phyloP scores from a whole-genome alignment of 768 basidiomycete genomes.

The Lyophyllum semitale region DNA sequence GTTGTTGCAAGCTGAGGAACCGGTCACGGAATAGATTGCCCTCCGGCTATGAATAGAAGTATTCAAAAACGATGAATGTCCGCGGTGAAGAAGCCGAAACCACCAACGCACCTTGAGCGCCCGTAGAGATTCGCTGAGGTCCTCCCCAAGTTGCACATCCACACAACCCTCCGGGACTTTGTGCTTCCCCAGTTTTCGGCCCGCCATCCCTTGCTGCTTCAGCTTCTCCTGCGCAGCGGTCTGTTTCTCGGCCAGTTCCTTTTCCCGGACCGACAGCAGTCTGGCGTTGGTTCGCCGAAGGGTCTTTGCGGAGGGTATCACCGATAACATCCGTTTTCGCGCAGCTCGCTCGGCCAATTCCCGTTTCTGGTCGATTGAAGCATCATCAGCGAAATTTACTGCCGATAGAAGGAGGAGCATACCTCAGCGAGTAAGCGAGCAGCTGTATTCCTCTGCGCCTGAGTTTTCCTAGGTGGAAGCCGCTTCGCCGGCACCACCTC shows the following conservation, averaged over 20 bases:
- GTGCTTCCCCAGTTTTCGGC: slow-evolving; percentile 80
- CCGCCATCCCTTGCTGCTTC: slow-evolving; percentile 62
- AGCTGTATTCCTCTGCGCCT: slow-evolving; percentile 65
- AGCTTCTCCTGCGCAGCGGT: slow-evolving; percentile 49
- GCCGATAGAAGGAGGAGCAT: slow-evolving; percentile 11
- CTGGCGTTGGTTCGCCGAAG: slow-evolving; percentile 46
- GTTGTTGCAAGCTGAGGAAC: slow-evolving; percentile 84
- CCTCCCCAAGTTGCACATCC: slow-evolving; percentile 89
- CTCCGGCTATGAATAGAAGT: slow-evolving; percentile 63
- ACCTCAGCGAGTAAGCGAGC: slow-evolving; percentile 68
- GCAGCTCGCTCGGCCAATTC: slow-evolving; percentile 59
- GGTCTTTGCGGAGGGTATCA: slow-evolving; percentile 56
- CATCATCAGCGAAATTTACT: neutral
- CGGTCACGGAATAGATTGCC: slow-evolving; percentile 92
- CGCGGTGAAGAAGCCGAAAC: neutral
- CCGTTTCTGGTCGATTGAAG: slow-evolving; percentile 50
- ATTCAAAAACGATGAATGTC: neutral
- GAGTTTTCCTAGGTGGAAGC: slow-evolving; percentile 44
- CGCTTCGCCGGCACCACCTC: slow-evolving; percentile 35
- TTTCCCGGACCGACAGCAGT: slow-evolving; percentile 39
- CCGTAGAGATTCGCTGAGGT: slow-evolving; percentile 82
- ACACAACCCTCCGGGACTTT: slow-evolving; percentile 66
- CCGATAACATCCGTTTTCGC: slow-evolving; percentile 60
- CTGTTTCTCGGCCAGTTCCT: slow-evolving; percentile 43
- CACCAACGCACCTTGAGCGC: slow-evolving; percentile 68